Evolutionary conservation across 1,284 basidiomycete genomes (phyloP), one percentile per base, ranked within the genome.

Genomic region (Ceratobasidium sp.): DNA sequence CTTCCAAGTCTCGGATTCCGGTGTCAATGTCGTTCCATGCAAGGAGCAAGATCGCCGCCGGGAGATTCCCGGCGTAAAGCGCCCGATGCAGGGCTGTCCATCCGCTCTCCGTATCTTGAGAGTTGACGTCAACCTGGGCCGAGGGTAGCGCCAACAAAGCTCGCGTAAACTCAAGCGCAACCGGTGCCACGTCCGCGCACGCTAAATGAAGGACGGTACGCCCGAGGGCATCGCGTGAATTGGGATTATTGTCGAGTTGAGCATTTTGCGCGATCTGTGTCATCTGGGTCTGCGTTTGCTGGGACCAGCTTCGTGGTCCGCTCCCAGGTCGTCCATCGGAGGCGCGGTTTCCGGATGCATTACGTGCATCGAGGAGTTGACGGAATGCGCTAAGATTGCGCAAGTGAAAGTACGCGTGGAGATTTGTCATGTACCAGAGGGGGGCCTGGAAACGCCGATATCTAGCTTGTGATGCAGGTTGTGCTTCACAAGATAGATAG

Each of bases 31-130:
- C 95, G 37, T 87, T 81, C 49, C 92, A 89, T 78, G 92, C 90
- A 54, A 96, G 85, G 6, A 99, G 86, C 19, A 96, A 85, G 61
- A 95, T 86, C 84, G 92, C 95, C 40, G 91, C 90, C 66, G 90
- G 86, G 19, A 99, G 82, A 82, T 99, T 97, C 2, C 95, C 96
- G 40, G 87, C 84, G 82, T 98, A 99, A 77, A 99, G 85, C 0
- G 97, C 95, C 64, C 96, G 88, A 82, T 99, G 98, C 25, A 99
- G 86, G 1, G 97, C 89, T 0, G 96, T 98, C 92, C 96, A 99
- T 76, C 93, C 92, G 78, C 89, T 95, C 86, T 98, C 97, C 74
- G 83, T 83, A 83, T 99, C 97, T 76, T 88, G 86, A 7, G 94
- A 79, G 80, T 99, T 99, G 82, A 96, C 89, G 78, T 95, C 92